phyloP scores from a whole-genome alignment of 2,329 filamentous ascomycete genomes.

The Aspergillus sp. region DNA sequence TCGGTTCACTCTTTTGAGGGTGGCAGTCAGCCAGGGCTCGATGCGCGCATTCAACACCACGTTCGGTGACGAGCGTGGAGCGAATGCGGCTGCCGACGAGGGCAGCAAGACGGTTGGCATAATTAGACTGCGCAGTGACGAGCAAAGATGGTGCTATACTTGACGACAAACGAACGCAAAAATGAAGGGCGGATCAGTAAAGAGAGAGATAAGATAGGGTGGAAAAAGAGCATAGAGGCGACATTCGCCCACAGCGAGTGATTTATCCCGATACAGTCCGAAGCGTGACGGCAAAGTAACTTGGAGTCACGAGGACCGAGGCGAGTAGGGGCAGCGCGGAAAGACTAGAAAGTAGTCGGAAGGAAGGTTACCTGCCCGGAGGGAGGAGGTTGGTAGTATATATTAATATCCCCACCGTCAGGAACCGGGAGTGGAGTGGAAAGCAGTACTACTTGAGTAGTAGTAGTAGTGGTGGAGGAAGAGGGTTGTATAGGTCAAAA shows the following conservation, averaged over 20 bases:
- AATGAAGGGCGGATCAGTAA: constrained; percentile 38
- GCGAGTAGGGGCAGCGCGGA: neutral
- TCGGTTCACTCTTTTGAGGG: constrained; percentile 93
- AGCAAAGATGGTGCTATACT: constrained; percentile 43
- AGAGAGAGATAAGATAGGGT: constrained; percentile 48
- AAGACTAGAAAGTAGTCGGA: neutral
- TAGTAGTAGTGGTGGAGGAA: neutral
- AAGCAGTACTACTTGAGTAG: neutral
- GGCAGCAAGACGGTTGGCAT: constrained; percentile 95
- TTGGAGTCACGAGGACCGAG: constrained; percentile 16
- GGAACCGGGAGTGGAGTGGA: constrained; percentile 6
- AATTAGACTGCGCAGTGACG: constrained; percentile 56
- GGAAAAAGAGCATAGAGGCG: constrained; percentile 41
- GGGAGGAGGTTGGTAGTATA: constrained; percentile 10
- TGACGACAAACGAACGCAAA: constrained; percentile 47
- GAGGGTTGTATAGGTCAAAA: constrained; percentile 20
- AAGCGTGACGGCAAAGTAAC: constrained; percentile 7
- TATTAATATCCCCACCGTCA: constrained; percentile 9
- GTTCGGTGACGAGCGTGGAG: constrained; percentile 88
- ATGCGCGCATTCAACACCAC: constrained; percentile 90
- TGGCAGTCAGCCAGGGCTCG: constrained; percentile 95
- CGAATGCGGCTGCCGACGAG: constrained; percentile 94
- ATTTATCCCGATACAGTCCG: constrained; percentile 12
- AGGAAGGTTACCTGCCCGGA: constrained; percentile 8
- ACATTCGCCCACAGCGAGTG: constrained; percentile 42